Evolutionary conservation across 345 rosid species (phyloP).

Genomic region (Salix arbutifolia): DNA sequence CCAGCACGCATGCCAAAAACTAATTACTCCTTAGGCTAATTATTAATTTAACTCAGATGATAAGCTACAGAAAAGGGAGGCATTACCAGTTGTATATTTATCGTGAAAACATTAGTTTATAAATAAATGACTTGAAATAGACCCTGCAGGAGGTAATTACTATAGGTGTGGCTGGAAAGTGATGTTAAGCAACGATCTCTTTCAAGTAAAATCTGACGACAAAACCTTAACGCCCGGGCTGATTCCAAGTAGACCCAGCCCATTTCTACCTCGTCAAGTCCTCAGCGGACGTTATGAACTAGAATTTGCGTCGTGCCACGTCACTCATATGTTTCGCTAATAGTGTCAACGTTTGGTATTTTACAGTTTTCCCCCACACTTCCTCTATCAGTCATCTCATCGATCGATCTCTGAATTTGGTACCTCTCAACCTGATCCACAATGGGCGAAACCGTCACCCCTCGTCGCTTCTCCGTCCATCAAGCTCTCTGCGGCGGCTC

Average conservation of each 20-base stretch:
- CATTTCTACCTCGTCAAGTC: background rate
- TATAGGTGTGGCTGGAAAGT: too few relatives aligned
- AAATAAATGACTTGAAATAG: too few relatives aligned
- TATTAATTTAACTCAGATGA: too few relatives aligned
- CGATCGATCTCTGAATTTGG: background rate
- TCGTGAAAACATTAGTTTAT: too few relatives aligned
- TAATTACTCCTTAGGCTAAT: too few relatives aligned
- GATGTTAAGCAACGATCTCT: too few relatives aligned
- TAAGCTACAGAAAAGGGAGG: too few relatives aligned
- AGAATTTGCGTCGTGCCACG: background rate
- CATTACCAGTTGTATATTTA: too few relatives aligned
- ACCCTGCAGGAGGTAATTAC: too few relatives aligned
- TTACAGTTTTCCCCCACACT: background rate
- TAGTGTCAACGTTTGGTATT: too few relatives aligned
- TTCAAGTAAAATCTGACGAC: too few relatives aligned
- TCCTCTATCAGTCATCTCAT: background rate
- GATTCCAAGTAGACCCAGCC: background rate
- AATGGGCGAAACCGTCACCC: constrained; percentile 31
- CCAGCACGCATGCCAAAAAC: too few relatives aligned
- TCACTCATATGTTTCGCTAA: background rate
- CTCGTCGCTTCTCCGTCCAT: constrained; percentile 54
- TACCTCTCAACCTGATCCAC: background rate
- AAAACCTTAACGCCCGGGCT: background rate
- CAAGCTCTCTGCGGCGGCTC: constrained; percentile 72
- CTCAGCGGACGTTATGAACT: background rate